phyloP scores from a whole-genome alignment of 2,329 filamentous ascomycete genomes.

The Botrytis galanthina region DNA sequence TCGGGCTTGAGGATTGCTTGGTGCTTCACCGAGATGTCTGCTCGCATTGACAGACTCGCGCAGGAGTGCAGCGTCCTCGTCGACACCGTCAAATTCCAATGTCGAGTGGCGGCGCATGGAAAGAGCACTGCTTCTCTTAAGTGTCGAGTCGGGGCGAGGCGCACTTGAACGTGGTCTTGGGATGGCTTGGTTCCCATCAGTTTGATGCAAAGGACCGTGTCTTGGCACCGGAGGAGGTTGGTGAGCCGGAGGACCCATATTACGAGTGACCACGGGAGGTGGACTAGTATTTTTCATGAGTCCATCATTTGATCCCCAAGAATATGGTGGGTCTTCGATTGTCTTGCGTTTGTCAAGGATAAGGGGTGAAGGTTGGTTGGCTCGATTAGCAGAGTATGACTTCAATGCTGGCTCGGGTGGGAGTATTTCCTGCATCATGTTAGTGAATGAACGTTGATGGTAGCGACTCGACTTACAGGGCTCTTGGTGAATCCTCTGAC shows the following conservation, averaged over 20 bases:
- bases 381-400: constrained; percentile 27
- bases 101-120: constrained; percentile 34
- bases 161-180: constrained; percentile 18
- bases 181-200: constrained; percentile 17
- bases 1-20: constrained; percentile 26
- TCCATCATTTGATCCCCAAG: constrained; percentile 37
- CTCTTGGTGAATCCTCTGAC: constrained; percentile 31
- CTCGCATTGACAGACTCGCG: constrained; percentile 37
- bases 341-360: constrained; percentile 34
- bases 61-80: constrained; percentile 38
- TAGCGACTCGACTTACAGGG: constrained; percentile 31
- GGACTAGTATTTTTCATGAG: constrained; percentile 34
- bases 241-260: constrained; percentile 23
- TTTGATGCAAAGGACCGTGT: constrained; percentile 16
- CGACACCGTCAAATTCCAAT: constrained; percentile 32
- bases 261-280: constrained; percentile 29
- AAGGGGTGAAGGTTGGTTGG: constrained; percentile 34
- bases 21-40: constrained; percentile 32
- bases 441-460: constrained; percentile 10
- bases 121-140: constrained; percentile 37
- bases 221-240: constrained; percentile 18
- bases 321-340: constrained; percentile 35
- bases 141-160: constrained; percentile 21
- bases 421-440: constrained; percentile 28
- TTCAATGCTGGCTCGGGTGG: constrained; percentile 27